These are phyloP conservation scores for Erysimum pusillum DNA, from an alignment of 441 rosid species.

Conservation along the genomic window DNA sequence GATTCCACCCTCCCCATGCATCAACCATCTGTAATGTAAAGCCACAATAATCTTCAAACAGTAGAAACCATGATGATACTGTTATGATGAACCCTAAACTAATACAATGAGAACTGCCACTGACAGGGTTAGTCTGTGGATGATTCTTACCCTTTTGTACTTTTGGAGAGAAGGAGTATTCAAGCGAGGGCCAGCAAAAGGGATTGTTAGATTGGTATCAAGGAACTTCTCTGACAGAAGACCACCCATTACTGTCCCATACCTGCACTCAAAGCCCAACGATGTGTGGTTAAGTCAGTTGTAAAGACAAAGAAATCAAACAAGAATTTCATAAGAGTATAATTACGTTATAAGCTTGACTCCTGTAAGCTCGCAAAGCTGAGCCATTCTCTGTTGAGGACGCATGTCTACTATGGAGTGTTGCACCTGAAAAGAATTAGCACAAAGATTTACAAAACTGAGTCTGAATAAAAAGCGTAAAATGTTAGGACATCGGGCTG, in stretches of 20 bases:
- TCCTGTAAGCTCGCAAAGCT: constrained; percentile 88
- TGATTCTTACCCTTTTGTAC: constrained; percentile 77
- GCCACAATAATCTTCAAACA: neutral
- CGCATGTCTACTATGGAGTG: constrained; percentile 97
- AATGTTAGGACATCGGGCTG: neutral
- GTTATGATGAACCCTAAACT: neutral
- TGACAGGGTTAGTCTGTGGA: neutral
- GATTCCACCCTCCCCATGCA: constrained; percentile 93
- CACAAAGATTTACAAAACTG: constrained; percentile 18
- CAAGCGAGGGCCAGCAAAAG: constrained; percentile 64
- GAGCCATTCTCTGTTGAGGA: constrained; percentile 94
- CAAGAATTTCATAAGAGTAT: constrained; percentile 33
- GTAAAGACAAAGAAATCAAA: neutral
- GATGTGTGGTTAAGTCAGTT: constrained; percentile 3
- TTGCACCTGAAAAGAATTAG: constrained; percentile 70
- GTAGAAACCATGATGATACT: neutral
- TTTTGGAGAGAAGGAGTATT: constrained; percentile 92
- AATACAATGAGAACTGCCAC: neutral
- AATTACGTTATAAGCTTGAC: constrained; percentile 91
- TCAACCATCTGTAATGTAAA: constrained; percentile 12
- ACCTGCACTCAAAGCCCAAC: constrained; percentile 57
- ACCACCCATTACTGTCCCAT: constrained; percentile 97
- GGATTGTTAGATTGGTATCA: constrained; percentile 83
- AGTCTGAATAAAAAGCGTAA: neutral
- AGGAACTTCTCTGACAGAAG: constrained; percentile 92